Conservation (phyloP, 208 protist species). For the Leishmania turanica region DNA sequence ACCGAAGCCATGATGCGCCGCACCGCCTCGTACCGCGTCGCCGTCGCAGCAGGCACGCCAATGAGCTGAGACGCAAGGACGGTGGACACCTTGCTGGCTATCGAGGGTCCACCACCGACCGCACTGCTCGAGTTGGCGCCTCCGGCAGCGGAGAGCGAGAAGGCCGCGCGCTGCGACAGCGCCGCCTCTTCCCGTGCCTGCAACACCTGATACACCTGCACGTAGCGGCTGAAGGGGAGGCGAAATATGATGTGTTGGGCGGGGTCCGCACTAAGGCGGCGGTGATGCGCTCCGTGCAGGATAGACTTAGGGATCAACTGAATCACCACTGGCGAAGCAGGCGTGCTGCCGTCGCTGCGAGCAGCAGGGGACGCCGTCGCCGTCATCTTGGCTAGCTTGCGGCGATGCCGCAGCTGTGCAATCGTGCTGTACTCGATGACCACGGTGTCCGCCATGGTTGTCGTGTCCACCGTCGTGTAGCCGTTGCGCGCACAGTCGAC, state of each 20-base stretch:
- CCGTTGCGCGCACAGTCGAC: constrained; percentile 79
- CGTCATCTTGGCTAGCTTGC: constrained; percentile 42
- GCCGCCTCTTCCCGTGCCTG: constrained; percentile 66
- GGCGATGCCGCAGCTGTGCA: constrained; percentile 61
- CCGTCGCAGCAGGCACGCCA: constrained; percentile 46
- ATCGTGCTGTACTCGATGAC: constrained; percentile 64
- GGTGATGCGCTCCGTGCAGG: constrained; percentile 76
- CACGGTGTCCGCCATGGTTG: constrained; percentile 43
- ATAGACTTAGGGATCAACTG: constrained; percentile 85
- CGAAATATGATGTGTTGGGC: constrained; percentile 74
- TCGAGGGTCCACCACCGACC: not conserved
- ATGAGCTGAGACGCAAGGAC: constrained; percentile 48
- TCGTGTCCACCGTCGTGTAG: constrained; percentile 47
- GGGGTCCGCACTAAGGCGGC: constrained; percentile 62
- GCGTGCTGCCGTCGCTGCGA: not conserved
- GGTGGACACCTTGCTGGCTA: constrained; percentile 21
- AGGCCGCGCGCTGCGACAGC: constrained; percentile 18
- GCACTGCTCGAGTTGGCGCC: not conserved
- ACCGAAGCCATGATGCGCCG: constrained; percentile 53
- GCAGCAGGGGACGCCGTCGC: not conserved
- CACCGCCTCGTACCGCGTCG: constrained; percentile 69
- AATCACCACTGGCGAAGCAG: constrained; percentile 53
- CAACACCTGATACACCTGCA: constrained; percentile 73
- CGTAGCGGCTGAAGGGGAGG: constrained; percentile 65
- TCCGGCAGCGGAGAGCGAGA: constrained; percentile 2